Percentiles rank a stretch among this genome's conserved stretches.
phyloP scores from a whole-genome alignment of 768 basidiomycete species.

The Sarcomyxa edulis region DNA sequence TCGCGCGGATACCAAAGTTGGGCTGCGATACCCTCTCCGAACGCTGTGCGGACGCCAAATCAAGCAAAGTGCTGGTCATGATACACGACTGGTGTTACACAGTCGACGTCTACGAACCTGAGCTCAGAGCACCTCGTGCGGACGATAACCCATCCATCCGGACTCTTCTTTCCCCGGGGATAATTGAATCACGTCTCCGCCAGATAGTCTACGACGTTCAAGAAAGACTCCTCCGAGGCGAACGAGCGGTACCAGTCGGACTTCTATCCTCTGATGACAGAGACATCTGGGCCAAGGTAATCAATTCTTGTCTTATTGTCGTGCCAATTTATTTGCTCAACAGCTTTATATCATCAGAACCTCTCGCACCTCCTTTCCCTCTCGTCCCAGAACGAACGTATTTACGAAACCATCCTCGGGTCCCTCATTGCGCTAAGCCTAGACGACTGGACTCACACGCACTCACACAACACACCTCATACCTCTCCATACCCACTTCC shows the following conservation, averaged over 20 bases:
- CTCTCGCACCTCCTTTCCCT: conserved; percentile 62
- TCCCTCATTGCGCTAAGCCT: conserved; percentile 78
- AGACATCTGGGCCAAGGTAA: conserved; percentile 76
- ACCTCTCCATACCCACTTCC: conserved; percentile 13
- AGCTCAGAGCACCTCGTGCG: conserved; percentile 19
- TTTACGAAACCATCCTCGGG: conserved; percentile 60
- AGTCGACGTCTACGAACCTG: conserved; percentile 55
- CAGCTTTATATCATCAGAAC: conserved; percentile 45
- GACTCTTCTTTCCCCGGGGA: conserved; percentile 29
- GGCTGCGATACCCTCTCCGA: conserved; percentile 61
- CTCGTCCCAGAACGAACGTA: conserved; percentile 57
- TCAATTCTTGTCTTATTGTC: conserved; percentile 13
- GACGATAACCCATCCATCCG: conserved; percentile 17
- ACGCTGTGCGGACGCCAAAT: conserved; percentile 35
- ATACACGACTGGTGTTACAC: conserved; percentile 77
- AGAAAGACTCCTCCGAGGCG: conserved; percentile 41
- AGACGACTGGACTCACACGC: conserved; percentile 60
- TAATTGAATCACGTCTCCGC: conserved; percentile 40
- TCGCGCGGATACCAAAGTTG: conserved; percentile 66
- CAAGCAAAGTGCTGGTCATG: conserved; percentile 60
- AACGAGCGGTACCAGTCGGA: conserved; percentile 57
- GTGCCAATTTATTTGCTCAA: conserved; percentile 1
- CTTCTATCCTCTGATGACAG: conserved; percentile 76
- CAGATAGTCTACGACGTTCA: conserved; percentile 55
- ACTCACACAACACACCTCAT: conserved; percentile 21